Evolutionary conservation across 1,284 basidiomycete genomes (phyloP).

Genomic region (Ustilago bromivora): DNA sequence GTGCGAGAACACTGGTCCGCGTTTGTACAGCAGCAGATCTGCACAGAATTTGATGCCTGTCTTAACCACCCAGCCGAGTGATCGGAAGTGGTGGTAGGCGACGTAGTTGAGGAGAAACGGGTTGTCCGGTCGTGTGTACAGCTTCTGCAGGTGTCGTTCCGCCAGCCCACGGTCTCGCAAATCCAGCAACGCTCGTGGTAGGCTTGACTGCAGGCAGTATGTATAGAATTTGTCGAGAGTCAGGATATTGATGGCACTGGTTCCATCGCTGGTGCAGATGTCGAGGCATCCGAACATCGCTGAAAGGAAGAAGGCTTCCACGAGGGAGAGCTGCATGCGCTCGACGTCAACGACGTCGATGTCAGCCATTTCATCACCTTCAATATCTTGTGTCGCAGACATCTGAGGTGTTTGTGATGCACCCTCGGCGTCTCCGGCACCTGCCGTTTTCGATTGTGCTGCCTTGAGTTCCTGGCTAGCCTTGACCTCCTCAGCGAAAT

Average conservation of each 20-base stretch:
- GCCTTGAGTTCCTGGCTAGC: conserved; percentile 45
- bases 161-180: conserved; percentile 33
- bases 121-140: conserved; percentile 76
- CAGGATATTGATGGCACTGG: conserved; percentile 8
- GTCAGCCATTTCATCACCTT: conserved; percentile 38
- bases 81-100: conserved; percentile 93
- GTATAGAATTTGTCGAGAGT: conserved; percentile 45
- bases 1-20: conserved; percentile 93
- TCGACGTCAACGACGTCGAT: conserved; percentile 79
- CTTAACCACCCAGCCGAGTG: conserved; percentile 97
- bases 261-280: conserved; percentile 69
- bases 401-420: neutral
- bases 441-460: conserved; percentile 4
- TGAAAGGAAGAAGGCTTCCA: conserved; percentile 90
- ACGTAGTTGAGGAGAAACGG: conserved; percentile 92
- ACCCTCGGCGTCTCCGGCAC: conserved; percentile 12
- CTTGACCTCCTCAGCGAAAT: conserved; percentile 58
- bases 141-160: conserved; percentile 30
- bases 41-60: conserved; percentile 97
- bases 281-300: conserved; percentile 87
- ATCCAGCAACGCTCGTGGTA: conserved; percentile 28
- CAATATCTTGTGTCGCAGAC: neutral
- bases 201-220: conserved; percentile 38
- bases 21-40: conserved; percentile 93
- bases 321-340: conserved; percentile 89